phyloP scores from a whole-genome alignment of 805 yeast species.

The Candida maltosa region DNA sequence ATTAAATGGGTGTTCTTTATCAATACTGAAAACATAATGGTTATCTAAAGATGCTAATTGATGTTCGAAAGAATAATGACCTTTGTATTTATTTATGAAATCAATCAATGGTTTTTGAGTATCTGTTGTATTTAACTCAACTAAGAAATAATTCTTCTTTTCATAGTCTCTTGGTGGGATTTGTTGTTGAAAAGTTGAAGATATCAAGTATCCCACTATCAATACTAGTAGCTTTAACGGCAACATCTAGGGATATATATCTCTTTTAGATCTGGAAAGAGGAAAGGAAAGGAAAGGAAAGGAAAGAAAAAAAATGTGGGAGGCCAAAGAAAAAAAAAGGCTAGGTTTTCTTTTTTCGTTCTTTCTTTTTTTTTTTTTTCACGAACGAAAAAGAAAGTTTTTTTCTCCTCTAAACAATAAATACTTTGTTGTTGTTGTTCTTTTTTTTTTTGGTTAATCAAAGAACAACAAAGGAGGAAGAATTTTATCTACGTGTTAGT shows the following conservation, averaged over 20 bases:
- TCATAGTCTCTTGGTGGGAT: conserved; percentile 43
- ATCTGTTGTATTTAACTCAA: conserved; percentile 44
- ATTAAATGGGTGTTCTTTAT: conserved; percentile 34
- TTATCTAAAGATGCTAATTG: conserved; percentile 56
- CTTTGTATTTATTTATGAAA: conserved; percentile 38
- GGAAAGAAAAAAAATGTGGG: not conserved
- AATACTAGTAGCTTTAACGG: conserved; percentile 5
- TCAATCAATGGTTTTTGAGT: conserved; percentile 23
- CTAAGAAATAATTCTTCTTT: conserved; percentile 55
- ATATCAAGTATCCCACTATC: conserved; percentile 5
- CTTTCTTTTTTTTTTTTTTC: no score
- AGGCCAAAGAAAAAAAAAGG: not conserved
- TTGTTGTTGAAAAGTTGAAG: conserved; percentile 1
- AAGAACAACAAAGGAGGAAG: no score
- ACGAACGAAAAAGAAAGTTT: no score
- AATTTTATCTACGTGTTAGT: no score
- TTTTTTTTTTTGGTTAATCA: no score
- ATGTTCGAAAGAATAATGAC: conserved; percentile 53
- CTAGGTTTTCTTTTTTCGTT: no score
- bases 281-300: no score
- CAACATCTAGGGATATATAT: conserved; percentile 4
- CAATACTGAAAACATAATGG: conserved; percentile 64
- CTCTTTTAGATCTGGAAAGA: not conserved
- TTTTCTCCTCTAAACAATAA: no score
- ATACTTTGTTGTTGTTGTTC: no score